phyloP scores from a whole-genome alignment of 495 filamentous ascomycete species.

The Podospora conica region DNA sequence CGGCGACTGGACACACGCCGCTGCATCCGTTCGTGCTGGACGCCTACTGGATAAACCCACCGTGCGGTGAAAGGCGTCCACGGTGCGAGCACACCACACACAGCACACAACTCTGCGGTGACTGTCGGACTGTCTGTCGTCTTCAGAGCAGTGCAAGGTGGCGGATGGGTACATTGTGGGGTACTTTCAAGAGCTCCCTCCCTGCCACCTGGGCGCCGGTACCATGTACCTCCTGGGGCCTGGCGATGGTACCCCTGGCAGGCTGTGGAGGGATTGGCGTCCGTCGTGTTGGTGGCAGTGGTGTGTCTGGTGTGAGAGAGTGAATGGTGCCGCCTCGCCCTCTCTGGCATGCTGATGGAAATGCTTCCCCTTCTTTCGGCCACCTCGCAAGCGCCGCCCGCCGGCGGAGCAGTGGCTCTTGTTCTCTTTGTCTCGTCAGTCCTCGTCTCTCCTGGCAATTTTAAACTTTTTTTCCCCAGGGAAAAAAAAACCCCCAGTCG shows the following conservation, averaged over 20 bases:
- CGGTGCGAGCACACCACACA: neutral
- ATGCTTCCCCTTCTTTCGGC: neutral
- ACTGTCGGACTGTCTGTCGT: neutral
- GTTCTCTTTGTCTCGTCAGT: neutral
- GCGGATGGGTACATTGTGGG: neutral
- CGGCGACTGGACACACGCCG: neutral
- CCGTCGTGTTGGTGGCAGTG: neutral
- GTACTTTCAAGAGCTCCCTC: neutral
- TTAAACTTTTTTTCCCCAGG: neutral
- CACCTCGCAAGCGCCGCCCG: neutral
- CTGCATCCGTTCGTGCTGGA: neutral
- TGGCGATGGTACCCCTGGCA: neutral
- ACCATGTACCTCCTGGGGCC: neutral
- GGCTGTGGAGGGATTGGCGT: neutral
- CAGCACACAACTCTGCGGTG: neutral
- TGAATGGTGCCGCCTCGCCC: neutral
- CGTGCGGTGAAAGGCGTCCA: neutral
- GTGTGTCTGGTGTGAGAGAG: neutral
- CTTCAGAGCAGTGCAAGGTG: neutral
- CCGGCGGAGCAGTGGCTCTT: neutral
- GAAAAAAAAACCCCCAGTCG: neutral
- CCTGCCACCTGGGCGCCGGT: neutral
- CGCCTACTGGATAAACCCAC: neutral
- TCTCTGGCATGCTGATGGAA: neutral
- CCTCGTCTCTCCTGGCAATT: neutral